phyloP scores from a whole-genome alignment of 2,329 filamentous ascomycete species.

The Ceratocystis destructans region DNA sequence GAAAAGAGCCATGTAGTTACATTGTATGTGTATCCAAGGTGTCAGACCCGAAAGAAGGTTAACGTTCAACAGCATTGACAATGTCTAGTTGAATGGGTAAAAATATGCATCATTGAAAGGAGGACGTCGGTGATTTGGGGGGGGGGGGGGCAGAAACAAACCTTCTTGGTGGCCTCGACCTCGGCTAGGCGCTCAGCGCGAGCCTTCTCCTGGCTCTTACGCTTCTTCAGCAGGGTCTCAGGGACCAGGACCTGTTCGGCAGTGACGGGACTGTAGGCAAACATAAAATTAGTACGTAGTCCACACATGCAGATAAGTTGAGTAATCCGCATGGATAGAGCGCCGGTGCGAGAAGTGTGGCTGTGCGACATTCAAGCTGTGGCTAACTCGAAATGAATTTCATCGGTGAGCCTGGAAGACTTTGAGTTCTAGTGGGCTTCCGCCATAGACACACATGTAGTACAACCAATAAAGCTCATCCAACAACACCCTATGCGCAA shows the following conservation, averaged over 20 bases:
- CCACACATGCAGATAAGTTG: constrained; percentile 40
- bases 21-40: constrained; percentile 22
- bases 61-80: constrained; percentile 97
- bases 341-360: constrained; percentile 89
- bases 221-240: constrained; percentile 99
- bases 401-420: constrained; percentile 50
- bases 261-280: constrained; percentile 62
- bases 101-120: constrained; percentile 61
- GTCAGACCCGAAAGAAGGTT: constrained; percentile 99
- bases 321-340: constrained; percentile 44
- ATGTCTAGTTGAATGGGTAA: constrained; percentile 69
- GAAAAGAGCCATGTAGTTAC: background rate
- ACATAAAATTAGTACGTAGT: constrained; percentile 69
- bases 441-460: constrained; percentile 9
- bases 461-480: constrained; percentile 41
- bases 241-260: constrained; percentile 93
- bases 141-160: constrained; percentile 36
- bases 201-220: constrained; percentile 99
- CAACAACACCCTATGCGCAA: constrained; percentile 52
- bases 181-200: constrained; percentile 74
- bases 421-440: constrained; percentile 15
- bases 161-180: constrained; percentile 77
- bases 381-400: constrained; percentile 78
- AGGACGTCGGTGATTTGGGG: background rate
- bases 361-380: constrained; percentile 83